A percentile compares a stretch with the other conserved stretches of the same genome.
phyloP scores from a whole-genome alignment of 1,139 yeast species.

The Groenewaldozyma auringiensis region DNA sequence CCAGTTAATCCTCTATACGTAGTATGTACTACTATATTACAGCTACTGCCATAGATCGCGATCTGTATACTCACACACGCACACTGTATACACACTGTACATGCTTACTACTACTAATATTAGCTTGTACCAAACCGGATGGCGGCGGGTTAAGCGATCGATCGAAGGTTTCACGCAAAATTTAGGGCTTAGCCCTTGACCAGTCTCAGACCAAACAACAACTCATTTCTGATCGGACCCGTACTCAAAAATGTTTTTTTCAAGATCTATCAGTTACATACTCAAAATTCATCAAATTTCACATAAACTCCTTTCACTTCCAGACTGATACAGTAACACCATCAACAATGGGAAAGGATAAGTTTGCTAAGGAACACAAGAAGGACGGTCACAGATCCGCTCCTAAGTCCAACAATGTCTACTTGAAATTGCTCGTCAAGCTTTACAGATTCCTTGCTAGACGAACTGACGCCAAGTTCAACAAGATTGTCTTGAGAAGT shows the following conservation, averaged over 20 bases:
- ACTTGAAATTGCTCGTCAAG: slow-evolving; percentile 96
- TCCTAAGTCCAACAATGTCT: slow-evolving; percentile 99
- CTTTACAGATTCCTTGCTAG: slow-evolving; percentile 99
- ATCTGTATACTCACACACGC: too few species aligned
- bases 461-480: slow-evolving; percentile 95
- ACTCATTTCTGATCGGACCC: too few species aligned
- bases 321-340: background rate
- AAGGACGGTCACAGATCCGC: slow-evolving; percentile 96
- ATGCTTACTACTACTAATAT: too few species aligned
- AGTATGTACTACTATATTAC: too few species aligned
- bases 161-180: too few species aligned
- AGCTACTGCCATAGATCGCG: too few species aligned
- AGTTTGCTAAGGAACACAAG: slow-evolving; percentile 91
- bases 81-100: too few species aligned
- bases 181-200: slow-evolving; percentile 6
- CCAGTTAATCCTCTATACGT: too few species aligned
- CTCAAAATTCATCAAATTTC: background rate
- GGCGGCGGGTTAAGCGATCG: too few species aligned
- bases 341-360: slow-evolving; percentile 88
- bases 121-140: too few species aligned
- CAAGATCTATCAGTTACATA: background rate
- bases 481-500: slow-evolving; percentile 91
- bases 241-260: background rate
- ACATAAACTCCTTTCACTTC: slow-evolving; percentile 1
- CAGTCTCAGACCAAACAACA: too few species aligned